Base-by-base conservation (phyloP, 2,329 filamentous ascomycete genomes). In the Zymoseptoria pseudotritici region DNA sequence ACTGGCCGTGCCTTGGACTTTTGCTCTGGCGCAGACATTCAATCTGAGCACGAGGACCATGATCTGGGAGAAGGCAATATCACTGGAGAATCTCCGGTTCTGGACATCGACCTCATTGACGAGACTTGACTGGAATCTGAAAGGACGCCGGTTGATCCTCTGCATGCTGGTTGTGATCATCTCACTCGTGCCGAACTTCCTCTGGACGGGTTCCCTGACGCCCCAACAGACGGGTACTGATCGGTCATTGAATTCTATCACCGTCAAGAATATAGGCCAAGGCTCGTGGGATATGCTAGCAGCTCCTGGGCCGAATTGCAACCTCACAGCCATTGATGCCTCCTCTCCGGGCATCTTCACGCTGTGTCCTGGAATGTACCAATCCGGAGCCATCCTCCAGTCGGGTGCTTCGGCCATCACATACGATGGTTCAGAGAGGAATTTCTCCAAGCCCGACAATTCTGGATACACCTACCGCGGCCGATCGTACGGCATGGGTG, bases 181-280 rank as follows among this genome's bases (percentile, higher is more conserved):
- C 7, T 50, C 20, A 4, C 42, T 57, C 13, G 19, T 57, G 4
- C 46, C 46, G n/a, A 50, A 26, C 24, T 57, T 46, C 13, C 55
- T 57, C 10, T 57, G 55, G 55, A 57, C 55, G n/a, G 55, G 55
- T 36, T 46, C 55, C 17, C 20, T 57, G n/a, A 57, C 55, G 13
- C 55, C 55, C 10, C 50, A 50, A 8, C 19, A 24, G 13, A 51
- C 50, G 6, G 26, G 24, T 6, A 46, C 36, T 2, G 17, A 46
- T 46, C 11, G 36, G 36, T 46, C 36, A 4, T 46, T 46, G 36
- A 46, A n/a, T 17, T 6, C 36, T 3, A n/a, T 51, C 13, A 31
- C 20, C 19, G 42, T 29, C 11, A 24, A 54, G 29, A n/a, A 46
- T n/a, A 9, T 29, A 26, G 52, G 52, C 52, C 20, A 54, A 9